Conservation (phyloP, 148 eudicot genomes). For the Silene latifolia region DNA sequence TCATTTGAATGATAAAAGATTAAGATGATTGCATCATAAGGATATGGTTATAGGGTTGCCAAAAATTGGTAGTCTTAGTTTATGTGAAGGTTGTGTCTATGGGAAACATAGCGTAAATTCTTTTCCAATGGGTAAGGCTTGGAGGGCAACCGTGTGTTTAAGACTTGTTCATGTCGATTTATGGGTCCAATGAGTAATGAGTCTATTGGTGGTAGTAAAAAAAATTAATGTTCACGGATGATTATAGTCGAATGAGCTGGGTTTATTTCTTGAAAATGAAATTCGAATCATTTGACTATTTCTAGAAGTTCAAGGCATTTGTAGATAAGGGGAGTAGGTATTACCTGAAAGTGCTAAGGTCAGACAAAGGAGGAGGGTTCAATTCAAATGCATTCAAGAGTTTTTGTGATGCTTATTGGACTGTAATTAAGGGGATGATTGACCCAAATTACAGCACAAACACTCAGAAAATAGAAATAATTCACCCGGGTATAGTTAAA, state of each 20-base stretch:
- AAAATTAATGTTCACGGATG: slow-evolving; percentile 6
- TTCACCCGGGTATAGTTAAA: too few species aligned
- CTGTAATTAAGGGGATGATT: too few species aligned
- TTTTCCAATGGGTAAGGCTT: neutral
- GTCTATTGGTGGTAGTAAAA: slow-evolving; percentile 6
- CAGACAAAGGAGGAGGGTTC: neutral
- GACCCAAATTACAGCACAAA: too few species aligned
- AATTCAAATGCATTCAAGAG: neutral
- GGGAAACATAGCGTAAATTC: too few species aligned
- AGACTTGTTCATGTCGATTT: slow-evolving; percentile 3
- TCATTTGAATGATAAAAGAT: too few species aligned
- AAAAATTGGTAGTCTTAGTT: too few species aligned
- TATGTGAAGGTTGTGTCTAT: slow-evolving; percentile 5
- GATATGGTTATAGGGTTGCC: too few species aligned
- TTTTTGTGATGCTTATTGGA: slow-evolving; percentile 15
- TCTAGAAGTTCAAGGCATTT: neutral
- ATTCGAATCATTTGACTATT: neutral
- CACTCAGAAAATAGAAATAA: too few species aligned
- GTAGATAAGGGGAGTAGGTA: slow-evolving; percentile 1
- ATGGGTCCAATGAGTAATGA: slow-evolving; percentile 1
- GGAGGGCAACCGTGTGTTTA: neutral
- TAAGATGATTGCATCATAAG: too few species aligned
- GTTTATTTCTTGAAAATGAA: too few species aligned
- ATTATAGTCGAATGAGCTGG: slow-evolving; percentile 10
- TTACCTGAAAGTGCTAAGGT: neutral